A percentile compares a stretch with the other conserved stretches of the same genome.
These are phyloP conservation scores for Wickerhamomyces mucosus DNA, from an alignment of 805 yeast genomes.

Conservation along the genomic window DNA sequence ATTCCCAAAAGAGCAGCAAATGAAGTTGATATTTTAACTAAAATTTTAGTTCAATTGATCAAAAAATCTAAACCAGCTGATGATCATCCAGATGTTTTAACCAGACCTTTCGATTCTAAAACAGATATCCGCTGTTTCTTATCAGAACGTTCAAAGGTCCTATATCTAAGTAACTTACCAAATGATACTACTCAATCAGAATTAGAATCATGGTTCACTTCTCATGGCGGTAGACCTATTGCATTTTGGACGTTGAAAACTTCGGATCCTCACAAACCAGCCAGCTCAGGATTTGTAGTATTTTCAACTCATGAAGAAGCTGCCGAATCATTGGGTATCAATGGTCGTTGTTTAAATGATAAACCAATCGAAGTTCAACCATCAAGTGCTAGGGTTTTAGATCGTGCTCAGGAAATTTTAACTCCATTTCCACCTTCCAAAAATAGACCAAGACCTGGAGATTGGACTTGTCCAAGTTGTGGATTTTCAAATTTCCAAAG, in stretches of 20 bases:
- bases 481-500: slow-evolving; percentile 93
- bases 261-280: slow-evolving; percentile 42
- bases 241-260: slow-evolving; percentile 83
- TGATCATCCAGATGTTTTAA: slow-evolving; percentile 45
- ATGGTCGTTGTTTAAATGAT: slow-evolving; percentile 69
- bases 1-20: slow-evolving; percentile 33
- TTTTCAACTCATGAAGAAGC: slow-evolving; percentile 85
- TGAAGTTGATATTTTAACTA: slow-evolving; percentile 35
- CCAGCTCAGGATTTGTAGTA: slow-evolving; percentile 73
- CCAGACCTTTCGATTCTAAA: slow-evolving; percentile 69
- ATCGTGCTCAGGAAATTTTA: slow-evolving; percentile 71
- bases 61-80: slow-evolving; percentile 37
- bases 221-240: slow-evolving; percentile 75
- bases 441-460: slow-evolving; percentile 92
- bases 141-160: slow-evolving; percentile 65
- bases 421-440: slow-evolving; percentile 79
- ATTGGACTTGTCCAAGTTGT: slow-evolving; percentile 96
- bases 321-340: slow-evolving; percentile 62
- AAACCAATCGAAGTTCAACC: slow-evolving; percentile 79
- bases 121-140: slow-evolving; percentile 62
- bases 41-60: slow-evolving; percentile 36
- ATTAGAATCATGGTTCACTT: slow-evolving; percentile 84
- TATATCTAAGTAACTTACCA: slow-evolving; percentile 74
- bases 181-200: slow-evolving; percentile 85
- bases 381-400: slow-evolving; percentile 68